Percentiles rank a stretch among this genome's conserved stretches.
These are phyloP conservation scores for Calcarisporium arbuscula DNA, from an alignment of 2,329 filamentous ascomycete genomes.

Conservation along the genomic window DNA sequence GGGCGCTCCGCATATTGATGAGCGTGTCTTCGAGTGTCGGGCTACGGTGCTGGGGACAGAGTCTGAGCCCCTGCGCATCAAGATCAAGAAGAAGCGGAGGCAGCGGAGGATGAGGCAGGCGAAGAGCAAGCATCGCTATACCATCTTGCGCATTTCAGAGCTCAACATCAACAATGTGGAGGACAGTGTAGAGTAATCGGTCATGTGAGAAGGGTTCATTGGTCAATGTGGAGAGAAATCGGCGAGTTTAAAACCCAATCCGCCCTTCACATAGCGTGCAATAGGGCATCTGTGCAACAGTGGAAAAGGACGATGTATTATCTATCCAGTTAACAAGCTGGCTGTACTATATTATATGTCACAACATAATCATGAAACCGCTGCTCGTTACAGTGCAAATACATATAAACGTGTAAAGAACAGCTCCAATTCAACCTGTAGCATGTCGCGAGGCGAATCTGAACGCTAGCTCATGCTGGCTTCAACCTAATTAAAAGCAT, in stretches of 20 bases:
- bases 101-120: constrained; percentile 68
- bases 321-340: constrained; percentile 6
- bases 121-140: constrained; percentile 86
- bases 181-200: constrained; percentile 31
- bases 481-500: constrained; percentile 7
- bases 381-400: too few species aligned
- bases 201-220: too few species aligned
- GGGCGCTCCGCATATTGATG: constrained; percentile 74
- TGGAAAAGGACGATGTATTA: constrained; percentile 3
- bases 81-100: constrained; percentile 76
- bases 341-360: constrained; percentile 9
- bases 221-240: too few species aligned
- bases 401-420: too few species aligned
- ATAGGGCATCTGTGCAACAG: background rate
- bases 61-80: constrained; percentile 67
- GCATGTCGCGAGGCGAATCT: constrained; percentile 4
- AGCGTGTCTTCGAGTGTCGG: constrained; percentile 76
- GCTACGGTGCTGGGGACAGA: constrained; percentile 82
- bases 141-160: constrained; percentile 78
- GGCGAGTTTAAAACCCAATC: too few species aligned
- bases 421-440: too few species aligned
- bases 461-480: constrained; percentile 10
- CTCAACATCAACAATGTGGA: constrained; percentile 53
- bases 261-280: too few species aligned
- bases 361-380: too few species aligned